phyloP scores from a whole-genome alignment of 495 filamentous ascomycete genomes.

The Xylaria venustula region DNA sequence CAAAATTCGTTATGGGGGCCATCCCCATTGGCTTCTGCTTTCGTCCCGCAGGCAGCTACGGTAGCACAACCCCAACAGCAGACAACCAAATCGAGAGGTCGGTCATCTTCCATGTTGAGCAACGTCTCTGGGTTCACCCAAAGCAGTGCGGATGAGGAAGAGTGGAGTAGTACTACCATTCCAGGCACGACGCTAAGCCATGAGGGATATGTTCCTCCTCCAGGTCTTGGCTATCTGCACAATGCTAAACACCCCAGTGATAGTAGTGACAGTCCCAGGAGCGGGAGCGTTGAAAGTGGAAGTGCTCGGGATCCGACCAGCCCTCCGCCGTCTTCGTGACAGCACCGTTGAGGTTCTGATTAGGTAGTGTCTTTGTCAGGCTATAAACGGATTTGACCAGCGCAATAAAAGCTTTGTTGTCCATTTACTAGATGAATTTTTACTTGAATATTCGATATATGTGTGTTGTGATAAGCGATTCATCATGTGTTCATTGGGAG shows the following conservation, averaged over 20 bases:
- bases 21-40: constrained; percentile 23
- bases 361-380: not conserved
- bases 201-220: constrained; percentile 15
- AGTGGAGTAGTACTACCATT: constrained; percentile 14
- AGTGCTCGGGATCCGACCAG: constrained; percentile 28
- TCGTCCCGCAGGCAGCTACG: constrained; percentile 26
- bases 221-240: constrained; percentile 23
- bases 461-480: not conserved
- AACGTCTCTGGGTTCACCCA: constrained; percentile 66
- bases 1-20: constrained; percentile 28
- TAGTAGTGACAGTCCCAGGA: constrained; percentile 23
- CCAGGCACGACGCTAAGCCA: constrained; percentile 12
- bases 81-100: constrained; percentile 45
- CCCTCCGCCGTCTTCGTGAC: constrained; percentile 19
- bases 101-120: constrained; percentile 67
- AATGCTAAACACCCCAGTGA: constrained; percentile 16
- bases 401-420: constrained; percentile 18
- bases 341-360: not conserved
- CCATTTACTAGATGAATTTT: not conserved
- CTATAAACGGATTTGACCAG: constrained; percentile 1
- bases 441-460: constrained; percentile 1
- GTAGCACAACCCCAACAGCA: constrained; percentile 19
- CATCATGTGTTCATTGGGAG: not conserved
- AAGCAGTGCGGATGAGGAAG: constrained; percentile 39
- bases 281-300: constrained; percentile 23